Conservation (phyloP, 345 rosid genomes). For the Brassica juncea region DNA sequence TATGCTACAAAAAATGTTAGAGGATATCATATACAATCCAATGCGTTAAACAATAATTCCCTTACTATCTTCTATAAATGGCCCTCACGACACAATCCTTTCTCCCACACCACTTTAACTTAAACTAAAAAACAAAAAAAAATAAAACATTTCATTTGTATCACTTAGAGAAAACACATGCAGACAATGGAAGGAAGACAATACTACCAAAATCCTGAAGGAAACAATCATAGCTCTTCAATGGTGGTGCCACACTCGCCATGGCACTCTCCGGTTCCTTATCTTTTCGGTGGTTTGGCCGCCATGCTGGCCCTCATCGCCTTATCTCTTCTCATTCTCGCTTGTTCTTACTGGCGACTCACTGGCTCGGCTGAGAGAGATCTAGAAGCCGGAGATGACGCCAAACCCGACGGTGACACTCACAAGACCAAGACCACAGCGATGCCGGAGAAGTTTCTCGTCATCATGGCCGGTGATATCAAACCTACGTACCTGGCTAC, state of each 20-base stretch:
- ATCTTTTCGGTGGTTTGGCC: constrained; percentile 86
- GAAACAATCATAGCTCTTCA: constrained; percentile 22
- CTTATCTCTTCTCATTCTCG: constrained; percentile 75
- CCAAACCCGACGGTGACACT: constrained; percentile 28
- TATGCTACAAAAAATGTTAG: background rate
- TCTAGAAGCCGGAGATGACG: constrained; percentile 61
- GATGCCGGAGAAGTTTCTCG: constrained; percentile 69
- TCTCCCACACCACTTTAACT: background rate
- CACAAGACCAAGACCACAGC: constrained; percentile 3
- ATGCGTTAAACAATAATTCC: background rate
- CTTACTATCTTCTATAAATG: constrained; percentile 24
- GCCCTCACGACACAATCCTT: constrained; percentile 11
- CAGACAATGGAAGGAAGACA: constrained; percentile 50
- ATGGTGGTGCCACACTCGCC: constrained; percentile 53
- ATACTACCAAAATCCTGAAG: constrained; percentile 21
- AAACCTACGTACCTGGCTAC: constrained; percentile 82
- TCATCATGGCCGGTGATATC: constrained; percentile 78
- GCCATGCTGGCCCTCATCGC: constrained; percentile 88
- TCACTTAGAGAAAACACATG: background rate
- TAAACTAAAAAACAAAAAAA: background rate
- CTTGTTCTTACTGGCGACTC: constrained; percentile 83
- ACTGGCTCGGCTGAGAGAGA: constrained; percentile 53
- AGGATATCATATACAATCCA: background rate
- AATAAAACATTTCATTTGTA: background rate
- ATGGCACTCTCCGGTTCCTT: constrained; percentile 94